These are phyloP conservation scores for Ilex asprella DNA, from an alignment of 257 asterid species.

Conservation along the genomic window DNA sequence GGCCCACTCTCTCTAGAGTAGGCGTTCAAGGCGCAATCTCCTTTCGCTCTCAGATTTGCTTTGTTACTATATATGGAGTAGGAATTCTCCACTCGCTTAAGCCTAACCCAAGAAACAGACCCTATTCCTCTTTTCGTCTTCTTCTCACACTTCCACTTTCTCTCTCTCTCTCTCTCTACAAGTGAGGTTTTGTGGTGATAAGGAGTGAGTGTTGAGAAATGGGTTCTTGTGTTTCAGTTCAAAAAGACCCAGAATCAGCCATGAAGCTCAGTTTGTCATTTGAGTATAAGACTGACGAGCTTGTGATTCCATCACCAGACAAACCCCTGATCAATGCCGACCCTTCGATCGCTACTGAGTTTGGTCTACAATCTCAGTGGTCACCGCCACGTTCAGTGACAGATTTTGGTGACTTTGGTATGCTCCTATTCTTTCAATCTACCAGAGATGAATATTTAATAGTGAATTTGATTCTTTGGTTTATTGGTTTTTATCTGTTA, in stretches of 20 bases:
- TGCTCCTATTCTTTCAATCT: no score
- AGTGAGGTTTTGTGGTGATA: background rate
- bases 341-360: conserved; percentile 14
- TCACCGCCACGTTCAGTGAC: conserved; percentile 16
- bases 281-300: conserved; percentile 37
- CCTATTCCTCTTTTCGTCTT: background rate
- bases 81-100: no score
- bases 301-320: conserved; percentile 48
- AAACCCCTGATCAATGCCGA: conserved; percentile 23
- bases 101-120: conserved; percentile 1
- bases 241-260: conserved; percentile 31
- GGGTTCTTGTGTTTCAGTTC: conserved; percentile 40
- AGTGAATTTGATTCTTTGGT: no score
- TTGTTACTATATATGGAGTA: background rate
- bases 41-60: no score
- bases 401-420: conserved; percentile 24
- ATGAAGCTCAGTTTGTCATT: conserved; percentile 32
- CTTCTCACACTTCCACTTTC: background rate
- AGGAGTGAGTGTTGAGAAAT: conserved; percentile 6
- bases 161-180: conserved; percentile 1
- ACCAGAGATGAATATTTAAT: no score
- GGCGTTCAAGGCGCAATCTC: no score
- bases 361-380: conserved; percentile 27
- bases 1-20: no score
- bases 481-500: no score